A percentile compares a stretch with the other conserved stretches of the same genome.
Evolutionary conservation across 2,329 filamentous ascomycete genomes (phyloP).

Genomic region (Trichoderma citrinoviride): DNA sequence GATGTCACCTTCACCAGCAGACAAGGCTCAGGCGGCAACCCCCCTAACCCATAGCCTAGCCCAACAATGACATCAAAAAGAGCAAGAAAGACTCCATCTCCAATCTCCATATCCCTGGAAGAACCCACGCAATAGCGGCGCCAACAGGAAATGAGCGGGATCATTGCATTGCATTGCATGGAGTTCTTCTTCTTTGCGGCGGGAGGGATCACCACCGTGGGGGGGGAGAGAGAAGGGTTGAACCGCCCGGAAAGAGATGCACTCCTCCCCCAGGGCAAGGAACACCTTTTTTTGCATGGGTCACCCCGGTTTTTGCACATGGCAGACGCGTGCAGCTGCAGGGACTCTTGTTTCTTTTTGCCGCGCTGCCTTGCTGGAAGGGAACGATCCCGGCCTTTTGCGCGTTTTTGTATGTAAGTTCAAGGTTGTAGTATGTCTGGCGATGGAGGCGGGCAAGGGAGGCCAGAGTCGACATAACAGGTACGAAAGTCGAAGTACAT

Average conservation of each 20-base stretch:
- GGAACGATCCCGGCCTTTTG: background rate
- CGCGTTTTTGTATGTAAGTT: background rate
- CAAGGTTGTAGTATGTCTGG: background rate
- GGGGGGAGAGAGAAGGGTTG: background rate
- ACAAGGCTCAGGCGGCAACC: background rate
- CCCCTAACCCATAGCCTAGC: background rate
- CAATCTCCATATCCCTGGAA: background rate
- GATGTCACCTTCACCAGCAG: background rate
- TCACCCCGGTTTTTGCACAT: background rate
- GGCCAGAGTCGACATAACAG: too few species aligned
- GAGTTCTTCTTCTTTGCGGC: background rate
- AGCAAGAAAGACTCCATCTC: background rate
- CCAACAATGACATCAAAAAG: constrained; percentile 15
- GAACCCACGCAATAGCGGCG: background rate
- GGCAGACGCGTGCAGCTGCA: constrained; percentile 17
- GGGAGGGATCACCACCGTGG: constrained; percentile 2
- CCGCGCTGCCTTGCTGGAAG: constrained; percentile 8
- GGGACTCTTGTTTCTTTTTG: background rate
- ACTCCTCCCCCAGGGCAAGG: background rate
- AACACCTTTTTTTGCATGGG: background rate
- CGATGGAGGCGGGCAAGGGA: background rate
- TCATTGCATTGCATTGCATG: constrained; percentile 23
- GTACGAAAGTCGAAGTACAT: background rate
- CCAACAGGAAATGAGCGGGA: constrained; percentile 22
- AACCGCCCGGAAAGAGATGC: background rate